Base-by-base conservation (phyloP, 2,329 filamentous ascomycete genomes). In the Penicillium glabrum region DNA sequence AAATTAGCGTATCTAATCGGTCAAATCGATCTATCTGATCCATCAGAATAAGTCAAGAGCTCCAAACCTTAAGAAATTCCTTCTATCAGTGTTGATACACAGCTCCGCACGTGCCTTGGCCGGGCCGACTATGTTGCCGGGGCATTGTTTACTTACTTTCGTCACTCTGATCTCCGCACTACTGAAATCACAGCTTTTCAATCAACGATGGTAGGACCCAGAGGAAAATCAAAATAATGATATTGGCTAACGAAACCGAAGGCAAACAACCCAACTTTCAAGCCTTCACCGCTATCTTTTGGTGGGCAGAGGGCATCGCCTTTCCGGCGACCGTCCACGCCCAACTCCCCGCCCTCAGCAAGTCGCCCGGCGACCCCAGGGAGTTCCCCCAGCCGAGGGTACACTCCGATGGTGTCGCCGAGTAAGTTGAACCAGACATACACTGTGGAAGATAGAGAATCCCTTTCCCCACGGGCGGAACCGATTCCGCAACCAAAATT, bases 231-330 rank as follows among this genome's bases (percentile, higher is more conserved):
- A 21, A 35, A 31, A 3, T 21, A 14, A n/a, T 10, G 9, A 13
- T 21, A 27, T 49, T 45, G 44, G n/a, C 35, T 29, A 19, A 21
- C 21, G 16, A 56, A 56, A 11, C 64, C 60, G 10, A 60, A 75
- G 71, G 70, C 71, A 52, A 85, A 82, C 79, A 72, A 82, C 79
- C 72, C 80, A 77, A 78, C 83, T 56, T 90, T 88, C 75, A 90
- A 89, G 72, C 87, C 87, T 14, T 90, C 88, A 24, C 87, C 87
- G 53, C 77, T 90, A 59, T 87, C 87, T 58, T 90, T 89, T 75
- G 86, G 86, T 62, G 88, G 89, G 46, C 83, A 85, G 64, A 85
- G 89, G 71, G 81, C 83, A 24, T 90, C 89, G 10, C 87, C 89
- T 3, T 88, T 90, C 55, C 83, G 87, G 65, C 82, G 87, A 61